phyloP scores from a whole-genome alignment of 768 basidiomycete species.

The Gloeostereum incarnatum region DNA sequence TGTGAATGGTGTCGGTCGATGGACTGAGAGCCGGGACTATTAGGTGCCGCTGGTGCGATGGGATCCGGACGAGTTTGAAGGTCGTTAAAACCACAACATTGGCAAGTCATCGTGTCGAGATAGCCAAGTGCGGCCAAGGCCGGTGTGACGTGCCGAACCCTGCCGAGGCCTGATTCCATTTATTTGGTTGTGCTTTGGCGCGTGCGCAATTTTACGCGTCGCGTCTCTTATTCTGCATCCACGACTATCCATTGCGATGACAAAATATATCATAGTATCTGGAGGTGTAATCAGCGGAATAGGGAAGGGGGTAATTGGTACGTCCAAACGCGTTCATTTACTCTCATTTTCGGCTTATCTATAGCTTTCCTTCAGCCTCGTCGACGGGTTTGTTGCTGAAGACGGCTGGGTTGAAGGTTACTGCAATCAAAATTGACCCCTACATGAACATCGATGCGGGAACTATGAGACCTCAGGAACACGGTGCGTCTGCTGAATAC shows the following conservation, averaged over 20 bases:
- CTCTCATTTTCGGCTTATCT: constrained; percentile 8
- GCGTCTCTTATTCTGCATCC: too few species aligned
- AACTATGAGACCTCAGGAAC: constrained; percentile 97
- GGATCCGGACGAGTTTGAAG: too few species aligned
- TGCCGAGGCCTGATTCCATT: too few species aligned
- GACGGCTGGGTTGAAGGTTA: constrained; percentile 92
- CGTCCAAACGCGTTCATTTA: constrained; percentile 20
- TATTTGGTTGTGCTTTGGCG: too few species aligned
- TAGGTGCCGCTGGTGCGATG: too few species aligned
- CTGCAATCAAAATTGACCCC: constrained; percentile 98
- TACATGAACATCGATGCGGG: constrained; percentile 99
- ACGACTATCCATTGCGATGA: constrained; percentile 37
- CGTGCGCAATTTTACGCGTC: too few species aligned
- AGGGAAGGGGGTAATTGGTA: constrained; percentile 98
- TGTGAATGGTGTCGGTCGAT: too few species aligned
- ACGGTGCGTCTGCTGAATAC: constrained; percentile 52
- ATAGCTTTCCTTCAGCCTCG: constrained; percentile 52
- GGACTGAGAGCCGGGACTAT: too few species aligned
- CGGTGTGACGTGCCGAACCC: too few species aligned
- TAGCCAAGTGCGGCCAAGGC: too few species aligned
- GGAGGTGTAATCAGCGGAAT: constrained; percentile 98
- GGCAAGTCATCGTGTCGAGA: too few species aligned
- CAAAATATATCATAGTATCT: constrained; percentile 93
- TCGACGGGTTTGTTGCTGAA: constrained; percentile 94
- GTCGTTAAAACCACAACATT: too few species aligned